Percentiles rank a stretch among this genome's conserved stretches.
Conservation (phyloP, 2,329 filamentous ascomycete genomes). For the Shiraia sp. region DNA sequence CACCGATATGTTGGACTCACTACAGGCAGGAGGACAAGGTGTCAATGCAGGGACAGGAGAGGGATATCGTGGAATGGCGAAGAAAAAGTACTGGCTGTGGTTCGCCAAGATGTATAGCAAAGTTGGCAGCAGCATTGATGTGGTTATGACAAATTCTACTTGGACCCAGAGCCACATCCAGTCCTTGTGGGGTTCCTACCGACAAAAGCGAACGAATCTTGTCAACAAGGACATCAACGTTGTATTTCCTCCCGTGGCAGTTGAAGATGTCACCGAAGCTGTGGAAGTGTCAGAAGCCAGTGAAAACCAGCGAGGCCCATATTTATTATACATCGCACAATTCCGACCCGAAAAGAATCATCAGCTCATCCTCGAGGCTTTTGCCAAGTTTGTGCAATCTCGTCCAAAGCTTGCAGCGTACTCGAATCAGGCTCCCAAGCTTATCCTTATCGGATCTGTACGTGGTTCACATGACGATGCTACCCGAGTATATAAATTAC, state of each 20-base stretch:
- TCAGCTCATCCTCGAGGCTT: constrained; percentile 80
- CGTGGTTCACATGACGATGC: constrained; percentile 76
- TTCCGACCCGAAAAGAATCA: constrained; percentile 99
- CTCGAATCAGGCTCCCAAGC: constrained; percentile 59
- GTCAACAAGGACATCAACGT: constrained; percentile 66
- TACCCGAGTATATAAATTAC: constrained; percentile 83
- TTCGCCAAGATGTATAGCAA: constrained; percentile 83
- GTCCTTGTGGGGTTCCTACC: constrained; percentile 69
- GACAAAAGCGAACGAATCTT: constrained; percentile 50
- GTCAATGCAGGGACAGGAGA: constrained; percentile 82
- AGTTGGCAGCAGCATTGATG: constrained; percentile 81
- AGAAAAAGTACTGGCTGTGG: constrained; percentile 81
- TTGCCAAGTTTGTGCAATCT: constrained; percentile 68
- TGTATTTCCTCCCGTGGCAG: constrained; percentile 90
- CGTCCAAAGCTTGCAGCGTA: constrained; percentile 40
- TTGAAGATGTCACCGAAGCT: constrained; percentile 76
- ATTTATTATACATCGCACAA: constrained; percentile 91
- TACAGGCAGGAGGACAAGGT: constrained; percentile 63
- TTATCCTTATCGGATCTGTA: constrained; percentile 91
- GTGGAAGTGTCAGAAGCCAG: constrained; percentile 72
- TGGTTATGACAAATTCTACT: constrained; percentile 96
- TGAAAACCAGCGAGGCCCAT: constrained; percentile 70
- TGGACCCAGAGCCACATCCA: constrained; percentile 85
- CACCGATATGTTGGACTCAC: constrained; percentile 90
- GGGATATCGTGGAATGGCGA: constrained; percentile 70